These are phyloP conservation scores for Artemisia annua DNA, from an alignment of 129 eudicot genomes.

Conservation along the genomic window DNA sequence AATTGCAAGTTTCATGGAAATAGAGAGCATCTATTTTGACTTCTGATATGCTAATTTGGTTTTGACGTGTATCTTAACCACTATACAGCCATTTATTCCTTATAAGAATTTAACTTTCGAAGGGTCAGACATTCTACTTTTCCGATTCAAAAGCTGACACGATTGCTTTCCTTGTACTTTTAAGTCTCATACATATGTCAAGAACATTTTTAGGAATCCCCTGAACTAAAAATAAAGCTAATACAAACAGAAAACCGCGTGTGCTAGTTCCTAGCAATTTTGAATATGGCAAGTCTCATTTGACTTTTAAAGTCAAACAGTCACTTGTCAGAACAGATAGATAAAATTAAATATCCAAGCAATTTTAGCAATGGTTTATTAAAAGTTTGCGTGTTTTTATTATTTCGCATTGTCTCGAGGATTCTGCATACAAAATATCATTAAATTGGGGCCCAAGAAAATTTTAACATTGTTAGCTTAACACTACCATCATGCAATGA, in stretches of 20 bases:
- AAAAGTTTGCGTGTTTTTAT: background rate
- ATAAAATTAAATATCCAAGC: background rate
- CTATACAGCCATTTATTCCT: too few relatives aligned
- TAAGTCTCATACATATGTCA: background rate
- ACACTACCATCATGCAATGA: too few relatives aligned
- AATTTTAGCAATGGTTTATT: background rate
- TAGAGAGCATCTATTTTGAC: background rate
- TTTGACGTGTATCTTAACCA: too few relatives aligned
- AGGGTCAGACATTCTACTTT: background rate
- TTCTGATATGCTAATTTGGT: background rate
- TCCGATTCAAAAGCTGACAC: background rate
- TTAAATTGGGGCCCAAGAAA: too few relatives aligned
- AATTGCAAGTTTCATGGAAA: background rate
- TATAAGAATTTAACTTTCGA: too few relatives aligned
- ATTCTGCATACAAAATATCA: too few relatives aligned
- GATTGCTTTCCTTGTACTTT: too few relatives aligned
- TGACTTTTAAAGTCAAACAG: constrained; percentile 11
- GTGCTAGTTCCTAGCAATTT: background rate
- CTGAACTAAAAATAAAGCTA: background rate
- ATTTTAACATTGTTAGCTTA: too few relatives aligned
- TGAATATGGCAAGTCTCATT: background rate
- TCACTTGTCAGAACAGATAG: background rate
- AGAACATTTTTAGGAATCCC: background rate
- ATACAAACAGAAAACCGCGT: background rate
- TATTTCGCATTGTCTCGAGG: too few relatives aligned